Conservation (phyloP, 2,329 filamentous ascomycete species). For the Stachybotrys chartarum region DNA sequence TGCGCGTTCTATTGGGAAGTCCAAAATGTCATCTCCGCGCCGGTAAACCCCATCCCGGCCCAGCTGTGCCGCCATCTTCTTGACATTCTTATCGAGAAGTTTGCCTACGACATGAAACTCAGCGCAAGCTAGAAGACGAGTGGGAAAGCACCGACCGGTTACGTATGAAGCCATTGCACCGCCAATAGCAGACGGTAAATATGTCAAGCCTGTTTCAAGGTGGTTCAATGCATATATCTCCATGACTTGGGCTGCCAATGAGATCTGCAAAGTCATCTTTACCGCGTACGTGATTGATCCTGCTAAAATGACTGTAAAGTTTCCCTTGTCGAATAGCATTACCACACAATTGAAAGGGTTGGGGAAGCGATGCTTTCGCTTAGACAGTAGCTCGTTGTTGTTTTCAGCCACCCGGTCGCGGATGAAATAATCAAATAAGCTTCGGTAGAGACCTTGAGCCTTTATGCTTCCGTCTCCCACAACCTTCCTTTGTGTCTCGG, state of each 20-base stretch:
- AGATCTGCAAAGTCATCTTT: conserved; percentile 6
- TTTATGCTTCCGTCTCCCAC: conserved; percentile 42
- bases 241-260: conserved; percentile 1
- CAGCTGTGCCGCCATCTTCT: background rate
- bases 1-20: background rate
- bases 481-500: conserved; percentile 44
- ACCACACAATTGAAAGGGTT: conserved; percentile 9
- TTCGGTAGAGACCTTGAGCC: background rate
- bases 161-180: background rate
- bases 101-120: background rate
- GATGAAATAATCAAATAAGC: background rate
- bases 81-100: background rate
- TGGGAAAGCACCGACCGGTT: background rate
- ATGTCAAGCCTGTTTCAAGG: conserved; percentile 7
- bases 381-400: background rate
- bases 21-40: background rate
- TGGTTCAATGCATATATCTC: conserved; percentile 9
- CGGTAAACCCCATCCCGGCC: background rate
- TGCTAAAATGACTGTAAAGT: conserved; percentile 6
- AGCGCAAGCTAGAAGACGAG: no score
- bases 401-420: background rate
- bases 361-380: background rate
- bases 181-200: conserved; percentile 5
- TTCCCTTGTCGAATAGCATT: conserved; percentile 4
- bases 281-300: conserved; percentile 6